Conservation (phyloP, 371 early-diverging fungal genomes). For the Zancudomyces culisetae region DNA sequence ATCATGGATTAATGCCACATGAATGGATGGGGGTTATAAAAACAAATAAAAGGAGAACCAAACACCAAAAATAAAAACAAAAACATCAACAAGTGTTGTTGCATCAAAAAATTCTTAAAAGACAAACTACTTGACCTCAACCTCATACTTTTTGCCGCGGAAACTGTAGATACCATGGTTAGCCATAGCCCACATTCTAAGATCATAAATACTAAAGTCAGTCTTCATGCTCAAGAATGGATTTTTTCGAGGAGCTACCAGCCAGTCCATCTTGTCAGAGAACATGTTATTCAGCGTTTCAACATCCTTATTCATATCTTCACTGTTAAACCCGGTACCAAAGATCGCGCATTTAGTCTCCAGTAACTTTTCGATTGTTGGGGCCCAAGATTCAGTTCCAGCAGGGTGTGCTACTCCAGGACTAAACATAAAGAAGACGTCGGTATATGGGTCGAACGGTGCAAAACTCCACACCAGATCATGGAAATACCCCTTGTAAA, state of each 20-base stretch:
- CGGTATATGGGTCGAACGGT: slow-evolving; percentile 62
- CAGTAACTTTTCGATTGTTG: slow-evolving; percentile 41
- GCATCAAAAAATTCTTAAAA: too few species aligned
- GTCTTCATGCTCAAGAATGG: slow-evolving; percentile 51
- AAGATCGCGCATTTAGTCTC: slow-evolving; percentile 69
- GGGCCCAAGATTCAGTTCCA: slow-evolving; percentile 46
- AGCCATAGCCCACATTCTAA: slow-evolving; percentile 49
- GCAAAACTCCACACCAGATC: slow-evolving; percentile 27
- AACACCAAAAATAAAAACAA: too few species aligned
- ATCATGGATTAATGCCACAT: too few species aligned
- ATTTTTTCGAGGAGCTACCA: slow-evolving; percentile 48
- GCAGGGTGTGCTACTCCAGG: slow-evolving; percentile 52
- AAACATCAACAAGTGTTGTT: too few species aligned
- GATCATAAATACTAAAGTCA: slow-evolving; percentile 51
- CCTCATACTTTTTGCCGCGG: slow-evolving; percentile 69
- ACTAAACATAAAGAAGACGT: slow-evolving; percentile 62
- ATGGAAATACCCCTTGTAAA: slow-evolving; percentile 26
- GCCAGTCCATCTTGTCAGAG: slow-evolving; percentile 43
- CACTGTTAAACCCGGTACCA: slow-evolving; percentile 53
- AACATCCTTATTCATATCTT: slow-evolving; percentile 43
- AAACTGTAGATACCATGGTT: slow-evolving; percentile 72
- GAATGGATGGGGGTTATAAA: too few species aligned
- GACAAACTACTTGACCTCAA: slow-evolving; percentile 21
- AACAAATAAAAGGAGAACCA: too few species aligned
- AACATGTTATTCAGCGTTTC: slow-evolving; percentile 37